Conservation (phyloP, 2,329 filamentous ascomycete species). For the Spiromastix sp. region DNA sequence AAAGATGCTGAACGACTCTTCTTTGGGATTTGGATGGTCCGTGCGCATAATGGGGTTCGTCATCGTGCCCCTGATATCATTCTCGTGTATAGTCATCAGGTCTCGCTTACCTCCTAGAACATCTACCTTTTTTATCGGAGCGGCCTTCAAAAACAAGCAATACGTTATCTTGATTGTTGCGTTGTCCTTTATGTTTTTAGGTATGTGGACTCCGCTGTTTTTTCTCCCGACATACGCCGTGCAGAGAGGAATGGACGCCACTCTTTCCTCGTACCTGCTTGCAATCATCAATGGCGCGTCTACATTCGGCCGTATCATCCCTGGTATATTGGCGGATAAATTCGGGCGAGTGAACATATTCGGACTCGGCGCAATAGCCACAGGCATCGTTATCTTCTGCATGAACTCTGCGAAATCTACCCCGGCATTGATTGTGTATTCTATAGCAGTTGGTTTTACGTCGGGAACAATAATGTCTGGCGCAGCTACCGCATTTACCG, state of each 20-base stretch:
- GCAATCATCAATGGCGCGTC: conserved; percentile 26
- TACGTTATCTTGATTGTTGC: conserved; percentile 15
- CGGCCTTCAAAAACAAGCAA: conserved; percentile 14
- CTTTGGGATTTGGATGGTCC: conserved; percentile 42
- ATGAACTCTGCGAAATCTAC: conserved; percentile 17
- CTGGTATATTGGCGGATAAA: conserved; percentile 24
- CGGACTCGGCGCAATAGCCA: conserved; percentile 14
- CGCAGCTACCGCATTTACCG: conserved; percentile 1
- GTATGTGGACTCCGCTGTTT: conserved; percentile 23
- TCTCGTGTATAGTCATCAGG: conserved; percentile 24
- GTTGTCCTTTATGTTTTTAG: conserved; percentile 17
- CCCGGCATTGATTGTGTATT: conserved; percentile 21
- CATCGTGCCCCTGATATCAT: conserved; percentile 34
- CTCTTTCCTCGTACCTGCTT: conserved; percentile 18
- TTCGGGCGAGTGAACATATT: conserved; percentile 23
- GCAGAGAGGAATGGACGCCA: conserved; percentile 13
- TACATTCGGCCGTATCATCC: conserved; percentile 25
- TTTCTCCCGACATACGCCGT: conserved; percentile 21
- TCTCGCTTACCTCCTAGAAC: conserved; percentile 16
- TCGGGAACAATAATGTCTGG: conserved; percentile 25
- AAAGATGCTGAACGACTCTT: conserved; percentile 36
- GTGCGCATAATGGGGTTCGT: conserved; percentile 44
- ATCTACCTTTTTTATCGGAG: conserved; percentile 13
- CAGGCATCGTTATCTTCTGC: conserved; percentile 21
- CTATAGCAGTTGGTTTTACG: conserved; percentile 22